Conservation (phyloP, 2,329 filamentous ascomycete species). For the Cercospora citrullina region DNA sequence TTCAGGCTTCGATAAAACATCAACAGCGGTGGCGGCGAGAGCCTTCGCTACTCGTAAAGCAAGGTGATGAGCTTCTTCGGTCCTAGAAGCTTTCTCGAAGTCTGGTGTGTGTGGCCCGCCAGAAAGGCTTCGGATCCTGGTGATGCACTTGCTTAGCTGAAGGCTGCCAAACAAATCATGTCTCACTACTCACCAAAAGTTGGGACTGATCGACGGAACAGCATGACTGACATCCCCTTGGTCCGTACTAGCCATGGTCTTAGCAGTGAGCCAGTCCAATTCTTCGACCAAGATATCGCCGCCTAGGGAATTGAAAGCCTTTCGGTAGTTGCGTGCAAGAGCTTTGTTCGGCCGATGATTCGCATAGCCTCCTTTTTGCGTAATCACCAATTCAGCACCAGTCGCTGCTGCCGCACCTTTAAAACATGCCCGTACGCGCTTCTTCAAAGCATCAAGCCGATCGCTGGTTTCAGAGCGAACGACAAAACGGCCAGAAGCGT, state of each 20-base stretch:
- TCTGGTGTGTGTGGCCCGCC: slow-evolving; percentile 45
- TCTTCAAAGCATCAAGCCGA: slow-evolving; percentile 37
- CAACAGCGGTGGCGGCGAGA: slow-evolving; percentile 42
- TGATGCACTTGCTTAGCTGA: background rate
- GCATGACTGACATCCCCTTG: slow-evolving; percentile 61
- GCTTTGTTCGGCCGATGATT: slow-evolving; percentile 44
- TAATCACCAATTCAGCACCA: slow-evolving; percentile 53
- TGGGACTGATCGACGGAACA: slow-evolving; percentile 54
- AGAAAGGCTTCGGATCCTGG: slow-evolving; percentile 11
- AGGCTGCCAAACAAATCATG: background rate
- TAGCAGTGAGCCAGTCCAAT: slow-evolving; percentile 45
- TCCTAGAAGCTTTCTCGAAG: slow-evolving; percentile 42
- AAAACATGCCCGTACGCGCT: slow-evolving; percentile 46
- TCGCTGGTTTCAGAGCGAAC: slow-evolving; percentile 38
- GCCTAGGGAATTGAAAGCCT: slow-evolving; percentile 38
- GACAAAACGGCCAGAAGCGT: slow-evolving; percentile 42
- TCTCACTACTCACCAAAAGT: background rate
- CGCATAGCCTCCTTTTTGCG: slow-evolving; percentile 49
- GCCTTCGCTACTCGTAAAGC: slow-evolving; percentile 41
- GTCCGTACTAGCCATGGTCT: slow-evolving; percentile 58
- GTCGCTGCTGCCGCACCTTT: slow-evolving; percentile 46
- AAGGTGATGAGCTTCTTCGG: slow-evolving; percentile 39
- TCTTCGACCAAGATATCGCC: slow-evolving; percentile 42
- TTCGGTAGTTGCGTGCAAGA: slow-evolving; percentile 24
- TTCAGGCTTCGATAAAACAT: slow-evolving; percentile 36